Evolutionary conservation across 1,284 basidiomycete genomes (phyloP).

Genomic region (Amylostereum areolatum): DNA sequence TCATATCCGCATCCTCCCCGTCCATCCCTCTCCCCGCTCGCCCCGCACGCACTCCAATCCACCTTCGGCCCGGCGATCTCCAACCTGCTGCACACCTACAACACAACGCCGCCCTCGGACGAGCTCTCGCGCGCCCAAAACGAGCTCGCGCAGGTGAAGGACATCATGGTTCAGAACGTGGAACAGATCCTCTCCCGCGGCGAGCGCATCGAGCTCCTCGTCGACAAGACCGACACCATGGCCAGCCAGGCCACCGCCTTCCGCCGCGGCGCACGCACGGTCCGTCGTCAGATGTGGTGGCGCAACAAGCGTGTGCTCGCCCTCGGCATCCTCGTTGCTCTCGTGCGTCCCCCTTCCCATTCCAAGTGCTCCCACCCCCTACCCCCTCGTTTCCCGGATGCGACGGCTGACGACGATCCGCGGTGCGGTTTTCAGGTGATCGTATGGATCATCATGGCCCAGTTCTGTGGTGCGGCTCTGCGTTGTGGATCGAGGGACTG

Average conservation of each 20-base stretch:
- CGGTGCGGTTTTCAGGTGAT: constrained; percentile 42
- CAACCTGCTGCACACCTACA: constrained; percentile 80
- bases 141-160: constrained; percentile 91
- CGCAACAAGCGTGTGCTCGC: constrained; percentile 77
- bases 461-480: constrained; percentile 80
- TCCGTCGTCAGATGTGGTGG: constrained; percentile 97
- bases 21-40: constrained; percentile 36
- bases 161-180: constrained; percentile 97
- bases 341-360: constrained; percentile 50
- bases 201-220: constrained; percentile 91
- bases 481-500: constrained; percentile 40
- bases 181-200: constrained; percentile 92
- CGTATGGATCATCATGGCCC: constrained; percentile 75
- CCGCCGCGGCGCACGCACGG: constrained; percentile 80
- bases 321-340: constrained; percentile 64
- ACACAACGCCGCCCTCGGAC: constrained; percentile 86
- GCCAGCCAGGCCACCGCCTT: constrained; percentile 96
- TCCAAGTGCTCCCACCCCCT: constrained; percentile 4
- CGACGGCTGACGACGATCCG: no score
- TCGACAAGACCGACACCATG: constrained; percentile 97
- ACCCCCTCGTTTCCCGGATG: constrained; percentile 5
- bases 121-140: constrained; percentile 86
- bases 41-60: constrained; percentile 61
- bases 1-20: constrained; percentile 53
- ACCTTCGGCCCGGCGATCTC: constrained; percentile 62